phyloP scores from a whole-genome alignment of 352 stramenopile species.

The Globisporangium cylindrosporum region DNA sequence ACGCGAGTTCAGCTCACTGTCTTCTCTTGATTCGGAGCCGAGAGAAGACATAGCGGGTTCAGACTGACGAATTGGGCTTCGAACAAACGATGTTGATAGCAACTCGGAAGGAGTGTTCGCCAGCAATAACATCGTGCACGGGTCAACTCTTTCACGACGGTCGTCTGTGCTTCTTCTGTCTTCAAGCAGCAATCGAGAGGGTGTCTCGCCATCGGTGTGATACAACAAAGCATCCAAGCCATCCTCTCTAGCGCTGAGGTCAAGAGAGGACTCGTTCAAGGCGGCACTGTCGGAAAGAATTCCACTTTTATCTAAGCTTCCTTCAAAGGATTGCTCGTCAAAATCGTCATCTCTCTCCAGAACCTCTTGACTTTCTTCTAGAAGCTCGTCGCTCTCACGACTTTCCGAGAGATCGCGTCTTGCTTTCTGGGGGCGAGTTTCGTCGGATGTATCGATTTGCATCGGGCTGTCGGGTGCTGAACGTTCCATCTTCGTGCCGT shows the following conservation, averaged over 20 bases:
- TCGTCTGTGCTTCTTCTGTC: neutral
- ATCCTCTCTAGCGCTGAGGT: neutral
- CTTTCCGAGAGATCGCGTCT: conserved; percentile 2
- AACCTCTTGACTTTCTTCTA: conserved; percentile 3
- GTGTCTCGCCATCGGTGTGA: neutral
- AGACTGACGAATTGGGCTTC: neutral
- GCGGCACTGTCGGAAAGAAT: neutral
- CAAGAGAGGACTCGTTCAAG: neutral
- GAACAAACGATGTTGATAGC: conserved; percentile 2
- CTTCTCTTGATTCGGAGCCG: neutral
- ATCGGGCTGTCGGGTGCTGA: neutral
- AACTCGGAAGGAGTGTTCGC: neutral
- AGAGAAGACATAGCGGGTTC: neutral
- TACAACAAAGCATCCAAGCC: neutral
- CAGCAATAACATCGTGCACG: neutral
- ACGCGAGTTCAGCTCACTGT: neutral
- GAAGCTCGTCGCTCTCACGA: conserved; percentile 1
- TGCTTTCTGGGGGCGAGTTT: neutral
- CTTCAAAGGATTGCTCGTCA: conserved; percentile 6
- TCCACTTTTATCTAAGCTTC: conserved; percentile 1
- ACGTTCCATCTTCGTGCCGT: neutral
- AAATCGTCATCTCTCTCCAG: conserved; percentile 7
- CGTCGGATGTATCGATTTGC: neutral
- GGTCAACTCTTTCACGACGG: neutral
- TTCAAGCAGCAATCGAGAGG: too few relatives aligned